Base-by-base conservation (phyloP, 1,284 basidiomycete genomes). In the Lentinus polychrous region DNA sequence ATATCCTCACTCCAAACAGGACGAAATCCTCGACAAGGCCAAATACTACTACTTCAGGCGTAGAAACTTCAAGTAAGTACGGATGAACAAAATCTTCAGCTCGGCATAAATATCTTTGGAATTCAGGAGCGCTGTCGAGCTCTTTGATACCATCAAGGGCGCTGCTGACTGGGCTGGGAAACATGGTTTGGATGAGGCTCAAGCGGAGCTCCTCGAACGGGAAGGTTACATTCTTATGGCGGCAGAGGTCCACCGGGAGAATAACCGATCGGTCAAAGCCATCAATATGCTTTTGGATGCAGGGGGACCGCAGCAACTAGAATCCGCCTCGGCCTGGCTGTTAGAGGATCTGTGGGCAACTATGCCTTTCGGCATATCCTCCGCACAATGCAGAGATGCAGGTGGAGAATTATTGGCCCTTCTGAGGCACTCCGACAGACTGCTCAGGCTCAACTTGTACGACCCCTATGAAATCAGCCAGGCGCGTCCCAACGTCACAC, bases 131-230 rank as follows among this genome's bases (percentile, higher is more conserved):
- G 69, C 75, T 8, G 57, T 58, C n/a, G 54, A 54, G 2, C 60
- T 86, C 1, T 86, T 85, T 55, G 53, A 64, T 0, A 67, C 71
- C 1, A 60, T 66, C 0, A 74, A 83, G 17, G 76, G 81, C 11
- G 68, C 71, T 17, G 51, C 82, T 2, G 71, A 76, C 32, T 86
- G 80, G 49, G 67, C 79, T 22, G 73, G 80, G 48, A 71, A 76
- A 7, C 72, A 70, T 41, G 75, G 73, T 22, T 65, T 86, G 2
- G 74, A 79, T 49, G 54, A 71, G n/a, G 72, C 75, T 8, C 71
- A 67, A 15, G 75, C 73, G 0, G 58, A 60, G 0, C 55, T 83
- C 8, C 66, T 84, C n/a, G 67, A 72, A 38, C 59, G 66, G 5
- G 62, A 70, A 3, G 72, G 69, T 3, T 65, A 68, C 51, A 68